Conservation (phyloP, 805 yeast species). For the Hanseniaspora guilliermondii region DNA sequence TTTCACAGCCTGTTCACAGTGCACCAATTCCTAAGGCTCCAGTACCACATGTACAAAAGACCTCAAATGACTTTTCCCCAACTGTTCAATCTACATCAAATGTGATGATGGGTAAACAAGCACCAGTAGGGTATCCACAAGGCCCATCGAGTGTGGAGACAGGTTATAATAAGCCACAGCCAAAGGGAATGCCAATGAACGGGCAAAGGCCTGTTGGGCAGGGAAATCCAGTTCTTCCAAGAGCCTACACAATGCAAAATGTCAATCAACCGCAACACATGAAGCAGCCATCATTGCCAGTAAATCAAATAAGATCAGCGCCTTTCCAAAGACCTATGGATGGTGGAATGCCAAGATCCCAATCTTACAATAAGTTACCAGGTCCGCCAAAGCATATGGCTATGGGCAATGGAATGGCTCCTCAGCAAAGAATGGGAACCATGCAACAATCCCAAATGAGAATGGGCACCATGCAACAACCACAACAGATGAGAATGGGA, state of each 20-base stretch:
- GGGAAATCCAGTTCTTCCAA: conserved; percentile 1
- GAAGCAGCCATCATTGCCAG: background rate
- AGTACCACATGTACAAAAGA: background rate
- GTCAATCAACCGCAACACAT: background rate
- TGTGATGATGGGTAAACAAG: background rate
- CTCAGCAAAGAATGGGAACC: background rate
- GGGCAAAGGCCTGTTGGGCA: background rate
- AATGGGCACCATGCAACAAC: background rate
- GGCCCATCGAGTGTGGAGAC: background rate
- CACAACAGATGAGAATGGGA: background rate
- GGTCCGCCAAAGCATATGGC: background rate
- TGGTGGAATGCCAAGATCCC: conserved; percentile 7
- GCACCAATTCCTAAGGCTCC: background rate
- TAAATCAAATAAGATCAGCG: background rate
- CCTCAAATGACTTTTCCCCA: background rate
- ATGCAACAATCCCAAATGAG: background rate
- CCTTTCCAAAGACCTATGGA: conserved; percentile 1
- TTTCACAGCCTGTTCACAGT: background rate
- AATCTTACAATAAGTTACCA: conserved; percentile 2
- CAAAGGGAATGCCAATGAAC: background rate
- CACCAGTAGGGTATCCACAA: background rate
- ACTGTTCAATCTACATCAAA: background rate
- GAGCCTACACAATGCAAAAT: conserved; percentile 13
- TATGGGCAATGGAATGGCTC: background rate
- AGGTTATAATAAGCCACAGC: background rate